Evolutionary conservation across 345 rosid species (phyloP), one percentile per base, ranked within the genome.

Genomic region (Mercurialis annua): DNA sequence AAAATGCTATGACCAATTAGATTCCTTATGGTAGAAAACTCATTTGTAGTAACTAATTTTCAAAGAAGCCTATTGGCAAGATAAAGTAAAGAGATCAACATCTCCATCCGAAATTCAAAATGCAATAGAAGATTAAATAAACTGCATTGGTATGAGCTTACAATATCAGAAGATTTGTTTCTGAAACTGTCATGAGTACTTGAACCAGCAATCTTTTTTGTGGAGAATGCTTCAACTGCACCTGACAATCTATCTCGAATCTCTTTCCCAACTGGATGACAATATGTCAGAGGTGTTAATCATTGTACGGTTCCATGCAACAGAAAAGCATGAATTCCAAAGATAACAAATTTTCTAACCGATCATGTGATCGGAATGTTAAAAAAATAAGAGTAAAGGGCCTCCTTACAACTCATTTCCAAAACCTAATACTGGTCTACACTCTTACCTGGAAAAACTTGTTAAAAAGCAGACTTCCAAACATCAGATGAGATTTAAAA

Each of bases 171-270:
- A 68, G 86, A 72, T 70, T 79, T 78, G 76, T 76, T 81, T 66
- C 89, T 78, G 30, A 78, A 76, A 64, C 64, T 81, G 68, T 88
- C 92, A 67, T 75, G 92, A 62, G 76, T 79, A 7, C 83, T 84
- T 73, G 83, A 83, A 40, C 83, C 84, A 38, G 88, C 47, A 36
- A 73, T 78, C 74, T 83, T 91, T 62, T 87, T 78, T 65, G 97
- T 78, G 20, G 87, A 80, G 72, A 91, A 86, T 59, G 91, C 90
- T 70, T 91, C 97, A 53, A 91, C 86, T 38, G 92, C 92, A 62
- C 97, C 92, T 11, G 96, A 73, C 33, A 87, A 81, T 84, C 85
- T 86, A 58, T 86, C 97, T 26, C 90, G 85, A 56, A 85, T 80
- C 59, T 92, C 97, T 74, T 89, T 92, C 55, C 92, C 96, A 57